Evolutionary conservation across 2,329 filamentous ascomycete genomes (phyloP).

Genomic region (Monilinia aucupariae): DNA sequence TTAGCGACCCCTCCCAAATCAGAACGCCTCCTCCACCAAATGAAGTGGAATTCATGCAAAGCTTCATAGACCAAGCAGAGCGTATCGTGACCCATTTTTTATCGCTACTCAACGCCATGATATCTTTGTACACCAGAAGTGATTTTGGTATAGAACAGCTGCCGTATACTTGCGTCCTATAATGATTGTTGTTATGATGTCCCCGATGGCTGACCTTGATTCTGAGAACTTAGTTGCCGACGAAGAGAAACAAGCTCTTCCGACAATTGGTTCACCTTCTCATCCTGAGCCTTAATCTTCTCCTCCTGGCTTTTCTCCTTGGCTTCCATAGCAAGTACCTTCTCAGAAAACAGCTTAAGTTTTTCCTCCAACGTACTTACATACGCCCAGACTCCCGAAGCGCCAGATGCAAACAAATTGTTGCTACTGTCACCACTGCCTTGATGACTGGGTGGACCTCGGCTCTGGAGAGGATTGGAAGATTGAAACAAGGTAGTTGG

Average conservation of each 20-base stretch:
- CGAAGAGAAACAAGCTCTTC: slow-evolving; percentile 31
- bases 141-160: slow-evolving; percentile 25
- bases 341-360: slow-evolving; percentile 44
- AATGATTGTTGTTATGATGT: slow-evolving; percentile 27
- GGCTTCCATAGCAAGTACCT: slow-evolving; percentile 39
- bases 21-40: slow-evolving; percentile 25
- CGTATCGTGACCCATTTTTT: slow-evolving; percentile 19
- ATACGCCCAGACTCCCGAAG: slow-evolving; percentile 65
- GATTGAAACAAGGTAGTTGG: slow-evolving; percentile 35
- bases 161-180: slow-evolving; percentile 30
- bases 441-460: slow-evolving; percentile 23
- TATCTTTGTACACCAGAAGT: slow-evolving; percentile 25
- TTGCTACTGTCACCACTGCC: slow-evolving; percentile 52
- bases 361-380: slow-evolving; percentile 64
- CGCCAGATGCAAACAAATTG: slow-evolving; percentile 59
- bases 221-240: slow-evolving; percentile 27
- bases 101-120: slow-evolving; percentile 28
- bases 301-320: slow-evolving; percentile 31
- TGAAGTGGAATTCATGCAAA: slow-evolving; percentile 20
- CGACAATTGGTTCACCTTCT: slow-evolving; percentile 31
- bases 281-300: slow-evolving; percentile 21
- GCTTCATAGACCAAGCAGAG: slow-evolving; percentile 18
- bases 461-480: slow-evolving; percentile 42
- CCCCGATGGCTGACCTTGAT: slow-evolving; percentile 22
- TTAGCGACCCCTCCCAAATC: slow-evolving; percentile 17